Base-by-base conservation (phyloP, 805 yeast genomes). In the Tetrapisispora fleetii region DNA sequence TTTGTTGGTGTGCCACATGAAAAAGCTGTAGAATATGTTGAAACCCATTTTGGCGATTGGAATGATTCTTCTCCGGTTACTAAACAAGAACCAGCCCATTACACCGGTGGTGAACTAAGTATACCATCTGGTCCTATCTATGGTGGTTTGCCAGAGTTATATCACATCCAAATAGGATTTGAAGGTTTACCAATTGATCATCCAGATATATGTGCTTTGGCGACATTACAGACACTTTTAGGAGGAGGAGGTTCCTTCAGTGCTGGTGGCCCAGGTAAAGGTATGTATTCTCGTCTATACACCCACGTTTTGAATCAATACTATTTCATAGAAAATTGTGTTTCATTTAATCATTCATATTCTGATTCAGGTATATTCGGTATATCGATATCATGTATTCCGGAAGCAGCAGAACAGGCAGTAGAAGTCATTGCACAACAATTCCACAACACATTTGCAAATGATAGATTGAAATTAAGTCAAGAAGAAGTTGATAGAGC, bases 251-350 rank as follows among this genome's bases (percentile, higher is more conserved):
- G 96, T 5, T 89, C 98, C 1, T 93, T 93, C 62, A 83, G 95
- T 18, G 98, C 99, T 10, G 99, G 99, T 55, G 99, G 99, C 0
- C 99, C 99, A 17, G 99, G 99, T 47, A 93, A 93, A 67, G 99
- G 99, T 4, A 90, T 93, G 98, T 93, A 89, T 64, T 87, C 96
- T 4, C 76, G 98, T 50, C 77, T 95, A 22, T 93, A 89, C 70
- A 87, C 96, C 0, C 80, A 89, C 57, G 95, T 93, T 2, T 73
- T 93, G 62, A 91, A 91, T 67, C 93, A 84, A 63, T 86, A 85
- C 63, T 95, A 95, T 37, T 90, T 84, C 63, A 81, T 93, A 46
- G 99, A 93, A 62, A 83, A 85, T 58, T 88, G 96, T 64, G 73
- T 81, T 58, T 78, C 95, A 8, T 89, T 90, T 70, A 88, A 89